Evolutionary conservation across 2,329 filamentous ascomycete species (phyloP).

Genomic region (Tolypocladium ovalisporum): DNA sequence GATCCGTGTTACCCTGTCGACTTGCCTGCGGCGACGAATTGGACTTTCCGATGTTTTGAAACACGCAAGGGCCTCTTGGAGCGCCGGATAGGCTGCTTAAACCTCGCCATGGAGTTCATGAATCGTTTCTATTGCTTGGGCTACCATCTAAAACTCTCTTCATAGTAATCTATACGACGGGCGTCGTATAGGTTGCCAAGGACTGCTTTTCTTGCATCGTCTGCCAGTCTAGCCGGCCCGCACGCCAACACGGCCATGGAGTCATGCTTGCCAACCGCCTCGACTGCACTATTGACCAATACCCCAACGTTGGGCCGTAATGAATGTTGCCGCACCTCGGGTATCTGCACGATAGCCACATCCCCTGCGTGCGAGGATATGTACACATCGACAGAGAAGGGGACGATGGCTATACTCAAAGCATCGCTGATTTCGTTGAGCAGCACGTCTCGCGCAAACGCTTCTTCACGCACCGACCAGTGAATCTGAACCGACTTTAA

Average conservation of each 20-base stretch:
- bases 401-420: constrained; percentile 8
- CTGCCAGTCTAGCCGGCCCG: constrained; percentile 32
- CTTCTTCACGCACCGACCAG: constrained; percentile 32
- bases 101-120: no score
- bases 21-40: no score
- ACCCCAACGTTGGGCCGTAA: constrained; percentile 21
- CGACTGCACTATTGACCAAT: constrained; percentile 18
- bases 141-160: constrained; percentile 4
- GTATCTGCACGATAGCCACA: neutral
- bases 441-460: constrained; percentile 23
- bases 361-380: constrained; percentile 12
- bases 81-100: no score
- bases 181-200: constrained; percentile 16
- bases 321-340: constrained; percentile 6
- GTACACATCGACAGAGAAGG: constrained; percentile 24
- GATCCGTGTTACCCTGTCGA: no score
- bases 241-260: constrained; percentile 31
- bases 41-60: no score
- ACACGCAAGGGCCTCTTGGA: no score
- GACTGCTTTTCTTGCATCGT: constrained; percentile 27
- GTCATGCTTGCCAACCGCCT: constrained; percentile 7
- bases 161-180: constrained; percentile 7
- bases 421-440: constrained; percentile 18
- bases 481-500: constrained; percentile 20
- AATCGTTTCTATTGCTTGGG: no score